A percentile compares a stretch with the other conserved stretches of the same genome.
Conservation (phyloP, 305 asterid genomes). For the Fraxinus paxiana region DNA sequence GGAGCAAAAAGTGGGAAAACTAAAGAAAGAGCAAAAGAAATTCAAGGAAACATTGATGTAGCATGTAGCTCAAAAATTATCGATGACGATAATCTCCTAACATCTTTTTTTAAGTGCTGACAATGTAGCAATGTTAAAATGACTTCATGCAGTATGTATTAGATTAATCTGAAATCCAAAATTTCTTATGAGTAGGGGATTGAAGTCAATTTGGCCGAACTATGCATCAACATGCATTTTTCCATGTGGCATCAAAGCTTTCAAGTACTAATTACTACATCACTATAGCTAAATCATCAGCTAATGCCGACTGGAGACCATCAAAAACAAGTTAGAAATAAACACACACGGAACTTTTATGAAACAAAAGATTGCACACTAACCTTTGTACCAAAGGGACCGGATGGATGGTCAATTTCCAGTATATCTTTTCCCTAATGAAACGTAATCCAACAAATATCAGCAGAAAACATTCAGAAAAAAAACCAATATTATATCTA, state of each 20-base stretch:
- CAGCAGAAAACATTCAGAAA: not conserved
- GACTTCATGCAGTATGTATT: not conserved
- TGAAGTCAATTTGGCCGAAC: not conserved
- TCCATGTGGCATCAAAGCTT: not conserved
- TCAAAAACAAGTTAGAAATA: not conserved
- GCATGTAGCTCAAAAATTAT: not conserved
- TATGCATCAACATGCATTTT: not conserved
- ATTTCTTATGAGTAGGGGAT: not conserved
- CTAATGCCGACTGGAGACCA: not conserved
- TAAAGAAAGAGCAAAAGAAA: not conserved
- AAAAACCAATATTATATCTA: not conserved
- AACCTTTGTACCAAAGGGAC: slow-evolving; percentile 96
- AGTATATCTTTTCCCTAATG: slow-evolving; percentile 67
- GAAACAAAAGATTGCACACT: slow-evolving; percentile 22
- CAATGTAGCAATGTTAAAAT: not conserved
- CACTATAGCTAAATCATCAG: not conserved
- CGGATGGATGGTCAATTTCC: slow-evolving; percentile 68
- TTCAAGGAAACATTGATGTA: not conserved
- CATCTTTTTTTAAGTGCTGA: not conserved
- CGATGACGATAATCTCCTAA: not conserved
- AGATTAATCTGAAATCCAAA: not conserved
- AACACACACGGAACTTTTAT: not conserved
- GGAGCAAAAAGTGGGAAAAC: not conserved
- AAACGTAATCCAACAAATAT: slow-evolving; percentile 13
- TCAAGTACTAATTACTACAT: not conserved